Percentiles rank a stretch among this genome's conserved stretches.
phyloP scores from a whole-genome alignment of 1,284 basidiomycete species.

The Leccinum proliferum region DNA sequence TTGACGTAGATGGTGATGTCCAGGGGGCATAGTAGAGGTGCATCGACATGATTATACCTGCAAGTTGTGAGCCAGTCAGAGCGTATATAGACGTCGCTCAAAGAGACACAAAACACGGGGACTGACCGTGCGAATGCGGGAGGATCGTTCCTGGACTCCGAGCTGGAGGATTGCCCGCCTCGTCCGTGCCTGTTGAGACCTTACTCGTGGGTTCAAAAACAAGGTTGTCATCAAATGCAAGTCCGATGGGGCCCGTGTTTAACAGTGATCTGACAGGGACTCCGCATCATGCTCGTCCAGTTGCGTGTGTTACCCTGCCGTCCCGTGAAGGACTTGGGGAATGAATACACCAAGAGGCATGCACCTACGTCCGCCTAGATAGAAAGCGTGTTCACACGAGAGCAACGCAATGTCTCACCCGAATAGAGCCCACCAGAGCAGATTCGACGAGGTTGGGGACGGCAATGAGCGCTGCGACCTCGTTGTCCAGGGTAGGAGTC shows the following conservation, averaged over 20 bases:
- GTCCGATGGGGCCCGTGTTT: background rate
- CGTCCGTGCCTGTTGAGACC: background rate
- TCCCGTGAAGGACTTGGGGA: background rate
- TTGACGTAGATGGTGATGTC: slow-evolving; percentile 16
- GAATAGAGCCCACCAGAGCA: slow-evolving; percentile 51
- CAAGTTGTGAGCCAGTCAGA: background rate
- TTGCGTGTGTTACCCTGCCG: background rate
- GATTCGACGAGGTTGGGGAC: slow-evolving; percentile 87
- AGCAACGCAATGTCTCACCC: background rate
- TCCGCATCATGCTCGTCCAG: background rate
- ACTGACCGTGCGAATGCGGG: slow-evolving; percentile 13
- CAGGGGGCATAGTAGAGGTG: slow-evolving; percentile 49
- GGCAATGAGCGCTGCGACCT: slow-evolving; percentile 54
- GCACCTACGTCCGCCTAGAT: slow-evolving; percentile 60
- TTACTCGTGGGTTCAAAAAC: background rate
- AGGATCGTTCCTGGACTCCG: background rate
- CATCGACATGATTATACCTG: slow-evolving; percentile 84
- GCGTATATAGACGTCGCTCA: background rate
- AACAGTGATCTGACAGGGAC: background rate
- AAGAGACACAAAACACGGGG: background rate
- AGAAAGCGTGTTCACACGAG: background rate
- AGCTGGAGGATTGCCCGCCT: background rate
- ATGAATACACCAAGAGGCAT: background rate
- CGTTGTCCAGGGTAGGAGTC: slow-evolving; percentile 9
- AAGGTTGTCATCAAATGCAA: background rate